Conservation (phyloP, 2,329 filamentous ascomycete genomes). For the Pseudogymnoascus sp. region DNA sequence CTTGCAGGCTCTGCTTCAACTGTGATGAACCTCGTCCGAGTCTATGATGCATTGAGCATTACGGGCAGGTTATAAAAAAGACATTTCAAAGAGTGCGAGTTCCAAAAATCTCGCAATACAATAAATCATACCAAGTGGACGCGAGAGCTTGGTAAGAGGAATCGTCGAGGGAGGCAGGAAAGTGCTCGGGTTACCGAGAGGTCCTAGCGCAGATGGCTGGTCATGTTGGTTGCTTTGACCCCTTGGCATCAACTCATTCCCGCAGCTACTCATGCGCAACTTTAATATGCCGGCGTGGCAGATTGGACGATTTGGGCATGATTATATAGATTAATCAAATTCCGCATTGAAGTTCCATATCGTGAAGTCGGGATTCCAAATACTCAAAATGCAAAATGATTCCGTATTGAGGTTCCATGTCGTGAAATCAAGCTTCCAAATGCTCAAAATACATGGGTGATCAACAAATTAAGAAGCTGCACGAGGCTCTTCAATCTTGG, state of each 20-base stretch:
- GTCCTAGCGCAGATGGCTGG: conserved; percentile 7
- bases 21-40: conserved; percentile 7
- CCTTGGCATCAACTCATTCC: not conserved
- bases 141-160: not conserved
- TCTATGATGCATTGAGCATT: conserved; percentile 6
- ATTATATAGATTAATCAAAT: not conserved
- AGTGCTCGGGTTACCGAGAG: not conserved
- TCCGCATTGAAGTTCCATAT: not conserved
- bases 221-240: conserved; percentile 7
- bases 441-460: too few species aligned
- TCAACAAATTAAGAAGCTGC: not conserved
- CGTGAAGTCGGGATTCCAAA: not conserved
- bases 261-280: conserved; percentile 5
- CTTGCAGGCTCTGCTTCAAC: not conserved
- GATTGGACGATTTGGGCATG: not conserved
- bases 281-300: not conserved
- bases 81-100: conserved; percentile 3
- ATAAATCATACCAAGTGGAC: not conserved
- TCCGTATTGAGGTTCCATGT: too few species aligned
- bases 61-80: not conserved
- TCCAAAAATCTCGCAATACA: not conserved
- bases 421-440: too few species aligned
- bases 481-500: not conserved
- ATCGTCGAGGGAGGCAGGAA: conserved; percentile 3
- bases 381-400: not conserved